Conservation (phyloP, 2,329 filamentous ascomycete species). For the Rugonectria rugulosa region DNA sequence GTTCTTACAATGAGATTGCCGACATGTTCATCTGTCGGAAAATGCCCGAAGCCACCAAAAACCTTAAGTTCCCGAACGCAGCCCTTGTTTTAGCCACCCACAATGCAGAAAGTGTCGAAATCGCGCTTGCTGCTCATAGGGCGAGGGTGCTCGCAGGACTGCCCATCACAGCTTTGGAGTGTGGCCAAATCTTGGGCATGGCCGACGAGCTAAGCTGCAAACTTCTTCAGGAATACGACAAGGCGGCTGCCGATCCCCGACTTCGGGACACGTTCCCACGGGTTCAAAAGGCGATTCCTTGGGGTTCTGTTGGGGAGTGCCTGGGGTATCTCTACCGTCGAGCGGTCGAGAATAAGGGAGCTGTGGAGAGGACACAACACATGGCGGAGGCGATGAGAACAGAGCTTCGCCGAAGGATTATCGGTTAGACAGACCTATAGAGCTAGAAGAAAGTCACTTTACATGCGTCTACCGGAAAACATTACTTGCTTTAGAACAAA, state of each 20-base stretch:
- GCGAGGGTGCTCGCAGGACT: constrained; percentile 44
- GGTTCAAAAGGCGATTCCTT: constrained; percentile 49
- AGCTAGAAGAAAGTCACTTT: neutral
- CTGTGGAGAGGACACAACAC: constrained; percentile 42
- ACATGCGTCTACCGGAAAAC: too few relatives aligned
- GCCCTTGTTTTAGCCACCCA: constrained; percentile 62
- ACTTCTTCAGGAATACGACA: constrained; percentile 49
- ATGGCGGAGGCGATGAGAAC: constrained; percentile 40
- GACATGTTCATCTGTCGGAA: constrained; percentile 53
- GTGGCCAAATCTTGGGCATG: constrained; percentile 65
- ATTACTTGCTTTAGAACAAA: too few relatives aligned
- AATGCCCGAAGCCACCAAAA: constrained; percentile 18
- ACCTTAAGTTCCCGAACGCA: constrained; percentile 49
- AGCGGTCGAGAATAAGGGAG: constrained; percentile 49
- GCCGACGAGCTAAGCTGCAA: constrained; percentile 63
- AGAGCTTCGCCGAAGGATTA: constrained; percentile 38
- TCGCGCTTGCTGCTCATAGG: constrained; percentile 52
- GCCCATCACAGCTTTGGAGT: constrained; percentile 48
- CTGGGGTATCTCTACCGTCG: constrained; percentile 48
- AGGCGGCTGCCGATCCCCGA: constrained; percentile 14
- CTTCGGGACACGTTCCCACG: constrained; percentile 28
- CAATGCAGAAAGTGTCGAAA: constrained; percentile 52
- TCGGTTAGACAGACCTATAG: constrained; percentile 20
- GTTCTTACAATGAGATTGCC: constrained; percentile 57
- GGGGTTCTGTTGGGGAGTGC: constrained; percentile 49